These are phyloP conservation scores for Dendrocalamus sinicus DNA, from an alignment of 176 grass and related monocot genomes.

Conservation along the genomic window DNA sequence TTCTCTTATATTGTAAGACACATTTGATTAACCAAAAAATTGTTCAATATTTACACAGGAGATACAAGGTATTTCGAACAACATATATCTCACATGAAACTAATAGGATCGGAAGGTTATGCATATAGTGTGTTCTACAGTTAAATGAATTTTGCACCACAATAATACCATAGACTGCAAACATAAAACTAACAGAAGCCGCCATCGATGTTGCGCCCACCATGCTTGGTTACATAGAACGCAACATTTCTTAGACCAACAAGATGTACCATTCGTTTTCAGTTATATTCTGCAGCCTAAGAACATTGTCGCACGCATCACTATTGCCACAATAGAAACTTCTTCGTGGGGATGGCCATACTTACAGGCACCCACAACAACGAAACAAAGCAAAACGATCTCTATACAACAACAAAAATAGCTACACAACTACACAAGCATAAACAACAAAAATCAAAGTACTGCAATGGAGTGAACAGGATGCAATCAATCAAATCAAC, in stretches of 20 bases:
- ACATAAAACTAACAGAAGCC: not conserved
- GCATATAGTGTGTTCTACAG: not conserved
- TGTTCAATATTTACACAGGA: constrained; percentile 11
- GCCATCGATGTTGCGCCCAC: not conserved
- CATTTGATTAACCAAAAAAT: not conserved
- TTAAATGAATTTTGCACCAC: not conserved
- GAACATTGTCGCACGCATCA: not conserved
- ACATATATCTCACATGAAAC: not conserved
- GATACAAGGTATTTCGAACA: not conserved
- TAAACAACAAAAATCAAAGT: not conserved
- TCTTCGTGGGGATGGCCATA: not conserved
- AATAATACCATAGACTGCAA: not conserved
- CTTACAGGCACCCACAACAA: not conserved
- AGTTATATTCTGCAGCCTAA: constrained; percentile 2
- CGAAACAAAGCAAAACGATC: not conserved
- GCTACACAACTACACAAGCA: not conserved
- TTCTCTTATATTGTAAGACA: not conserved
- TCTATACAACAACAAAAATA: not conserved
- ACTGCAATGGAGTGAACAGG: not conserved
- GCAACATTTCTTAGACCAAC: not conserved
- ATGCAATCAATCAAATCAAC: constrained; percentile 27
- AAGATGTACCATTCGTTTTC: not conserved
- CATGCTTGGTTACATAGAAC: constrained; percentile 3
- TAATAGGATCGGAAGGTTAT: constrained; percentile 15
- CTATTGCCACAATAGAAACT: not conserved